Percentiles rank a stretch among this genome's conserved stretches.
Evolutionary conservation across 2,329 filamentous ascomycete genomes (phyloP).

Genomic region (Ophiostoma triangulosporum): DNA sequence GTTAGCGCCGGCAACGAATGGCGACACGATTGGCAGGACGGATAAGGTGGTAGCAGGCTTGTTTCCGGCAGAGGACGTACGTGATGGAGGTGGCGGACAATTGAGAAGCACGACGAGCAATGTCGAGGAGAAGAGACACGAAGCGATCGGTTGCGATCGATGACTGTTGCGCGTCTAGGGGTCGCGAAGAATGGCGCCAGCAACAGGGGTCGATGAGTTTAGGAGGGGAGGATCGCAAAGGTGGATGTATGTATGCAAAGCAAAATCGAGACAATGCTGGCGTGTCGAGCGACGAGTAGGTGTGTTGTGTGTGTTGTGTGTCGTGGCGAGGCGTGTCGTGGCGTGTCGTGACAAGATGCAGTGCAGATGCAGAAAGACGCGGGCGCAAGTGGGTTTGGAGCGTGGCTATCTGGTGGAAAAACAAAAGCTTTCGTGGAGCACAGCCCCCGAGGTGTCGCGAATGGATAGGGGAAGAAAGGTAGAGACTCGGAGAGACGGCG

Average conservation of each 20-base stretch:
- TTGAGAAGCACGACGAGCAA: not conserved
- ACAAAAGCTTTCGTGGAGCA: not conserved
- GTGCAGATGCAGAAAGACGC: not conserved
- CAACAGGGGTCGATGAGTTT: not conserved
- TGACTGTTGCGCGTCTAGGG: not conserved
- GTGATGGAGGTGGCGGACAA: not conserved
- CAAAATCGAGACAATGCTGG: not conserved
- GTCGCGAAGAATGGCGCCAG: not conserved
- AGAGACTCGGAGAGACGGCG: not conserved
- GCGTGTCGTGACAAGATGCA: not conserved
- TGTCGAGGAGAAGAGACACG: not conserved
- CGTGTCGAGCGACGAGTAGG: not conserved
- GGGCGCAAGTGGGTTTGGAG: conserved; percentile 2
- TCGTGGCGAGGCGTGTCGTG: not conserved
- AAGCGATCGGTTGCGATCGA: not conserved
- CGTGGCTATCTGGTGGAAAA: conserved; percentile 6
- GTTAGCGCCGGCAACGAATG: not conserved
- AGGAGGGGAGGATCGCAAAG: not conserved
- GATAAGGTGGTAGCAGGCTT: not conserved
- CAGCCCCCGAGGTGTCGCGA: not conserved
- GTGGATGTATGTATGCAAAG: too few species aligned
- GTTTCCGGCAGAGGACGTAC: not conserved
- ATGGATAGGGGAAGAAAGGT: not conserved
- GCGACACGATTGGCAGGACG: not conserved
- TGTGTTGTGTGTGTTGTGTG: not conserved